Evolutionary conservation across 208 protist genomes (phyloP).

Genomic region (Trypanosoma grayi): DNA sequence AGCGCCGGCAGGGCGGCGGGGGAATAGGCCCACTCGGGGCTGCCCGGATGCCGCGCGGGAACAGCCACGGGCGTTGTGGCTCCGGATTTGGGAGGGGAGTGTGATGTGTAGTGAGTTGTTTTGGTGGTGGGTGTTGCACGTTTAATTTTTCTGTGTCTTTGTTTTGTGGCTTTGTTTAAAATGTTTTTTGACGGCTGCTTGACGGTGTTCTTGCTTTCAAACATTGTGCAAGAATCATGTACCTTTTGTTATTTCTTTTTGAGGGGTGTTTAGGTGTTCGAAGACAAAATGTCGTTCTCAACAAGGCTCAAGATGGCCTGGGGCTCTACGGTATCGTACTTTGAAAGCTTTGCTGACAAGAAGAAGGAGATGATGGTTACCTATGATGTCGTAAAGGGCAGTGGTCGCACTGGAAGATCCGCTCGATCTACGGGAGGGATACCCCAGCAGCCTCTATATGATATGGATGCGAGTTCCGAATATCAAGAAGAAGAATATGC

Average conservation of each 20-base stretch:
- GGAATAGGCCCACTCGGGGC: too few relatives aligned
- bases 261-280: background rate
- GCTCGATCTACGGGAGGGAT: too few relatives aligned
- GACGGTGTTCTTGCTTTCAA: background rate
- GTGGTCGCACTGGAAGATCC: background rate
- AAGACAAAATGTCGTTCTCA: conserved; percentile 41
- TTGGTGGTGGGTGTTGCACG: too few relatives aligned
- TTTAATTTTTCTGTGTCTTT: conserved; percentile 1
- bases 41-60: too few relatives aligned
- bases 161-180: background rate
- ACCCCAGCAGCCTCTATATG: background rate
- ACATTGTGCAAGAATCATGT: too few relatives aligned
- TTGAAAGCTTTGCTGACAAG: conserved; percentile 55
- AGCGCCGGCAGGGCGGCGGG: too few relatives aligned
- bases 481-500: too few relatives aligned
- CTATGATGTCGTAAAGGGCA: conserved; percentile 30
- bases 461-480: background rate
- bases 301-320: conserved; percentile 71
- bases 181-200: conserved; percentile 6
- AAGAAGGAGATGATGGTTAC: conserved; percentile 54
- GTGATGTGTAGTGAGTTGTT: too few relatives aligned
- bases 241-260: conserved; percentile 6
- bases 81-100: too few relatives aligned
- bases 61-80: too few relatives aligned
- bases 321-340: conserved; percentile 50